phyloP scores from a whole-genome alignment of 257 asterid genomes.

The Thymus quinquecostatus region DNA sequence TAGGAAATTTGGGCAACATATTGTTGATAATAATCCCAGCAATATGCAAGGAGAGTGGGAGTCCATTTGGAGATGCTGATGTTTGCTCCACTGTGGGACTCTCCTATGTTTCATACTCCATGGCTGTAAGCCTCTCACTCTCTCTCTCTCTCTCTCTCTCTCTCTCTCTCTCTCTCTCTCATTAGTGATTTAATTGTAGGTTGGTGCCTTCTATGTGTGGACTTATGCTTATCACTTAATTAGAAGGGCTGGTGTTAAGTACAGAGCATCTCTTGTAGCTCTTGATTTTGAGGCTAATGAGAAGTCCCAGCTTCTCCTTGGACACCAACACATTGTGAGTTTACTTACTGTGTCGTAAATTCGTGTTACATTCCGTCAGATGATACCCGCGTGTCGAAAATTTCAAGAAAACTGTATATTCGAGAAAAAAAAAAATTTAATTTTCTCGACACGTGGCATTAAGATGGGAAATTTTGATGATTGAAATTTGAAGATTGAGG shows the following conservation, averaged over 20 bases:
- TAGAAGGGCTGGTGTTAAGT: constrained; percentile 45
- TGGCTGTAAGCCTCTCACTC: constrained; percentile 58
- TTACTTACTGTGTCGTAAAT: too few relatives aligned
- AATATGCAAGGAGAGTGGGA: constrained; percentile 73
- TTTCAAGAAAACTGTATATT: too few relatives aligned
- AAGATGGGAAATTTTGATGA: too few relatives aligned
- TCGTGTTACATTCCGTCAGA: too few relatives aligned
- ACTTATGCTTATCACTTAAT: constrained; percentile 63
- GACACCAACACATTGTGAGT: constrained; percentile 38
- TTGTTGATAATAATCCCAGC: constrained; percentile 81
- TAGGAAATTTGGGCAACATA: constrained; percentile 89
- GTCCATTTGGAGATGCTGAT: constrained; percentile 77
- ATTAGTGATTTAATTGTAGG: constrained; percentile 35
- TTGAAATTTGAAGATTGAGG: constrained; percentile 24
- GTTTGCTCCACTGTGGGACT: constrained; percentile 62
- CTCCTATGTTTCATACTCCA: constrained; percentile 86
- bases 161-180: too few relatives aligned
- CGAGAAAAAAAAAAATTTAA: too few relatives aligned
- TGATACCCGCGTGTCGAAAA: too few relatives aligned
- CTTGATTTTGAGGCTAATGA: constrained; percentile 58
- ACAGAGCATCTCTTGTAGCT: constrained; percentile 28
- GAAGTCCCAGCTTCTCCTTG: constrained; percentile 48
- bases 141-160: too few relatives aligned
- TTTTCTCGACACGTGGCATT: too few relatives aligned
- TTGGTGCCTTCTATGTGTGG: constrained; percentile 82